phyloP scores from a whole-genome alignment of 805 yeast genomes.

The Saitoella complicata region DNA sequence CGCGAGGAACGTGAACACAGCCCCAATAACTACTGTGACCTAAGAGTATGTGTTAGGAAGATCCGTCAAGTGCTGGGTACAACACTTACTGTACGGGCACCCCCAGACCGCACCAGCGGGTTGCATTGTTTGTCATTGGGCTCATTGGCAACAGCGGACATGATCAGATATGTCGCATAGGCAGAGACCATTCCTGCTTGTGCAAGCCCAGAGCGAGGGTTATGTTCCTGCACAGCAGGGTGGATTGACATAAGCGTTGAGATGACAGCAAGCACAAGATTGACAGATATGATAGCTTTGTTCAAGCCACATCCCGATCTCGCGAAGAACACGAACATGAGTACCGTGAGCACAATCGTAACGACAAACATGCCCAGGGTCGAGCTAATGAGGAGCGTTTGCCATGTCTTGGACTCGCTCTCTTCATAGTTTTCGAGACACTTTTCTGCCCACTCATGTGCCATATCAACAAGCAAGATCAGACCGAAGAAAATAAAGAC shows the following conservation, averaged over 20 bases:
- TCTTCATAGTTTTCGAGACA: conserved; percentile 82
- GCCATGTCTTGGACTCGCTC: conserved; percentile 58
- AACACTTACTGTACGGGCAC: conserved; percentile 78
- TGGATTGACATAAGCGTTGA: conserved; percentile 59
- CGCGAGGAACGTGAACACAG: conserved; percentile 83
- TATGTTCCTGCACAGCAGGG: conserved; percentile 74
- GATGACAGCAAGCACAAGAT: conserved; percentile 45
- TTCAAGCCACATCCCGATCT: conserved; percentile 73
- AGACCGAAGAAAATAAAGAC: conserved; percentile 79
- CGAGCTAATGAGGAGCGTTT: conserved; percentile 65
- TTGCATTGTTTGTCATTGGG: conserved; percentile 90
- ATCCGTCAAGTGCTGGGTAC: conserved; percentile 21
- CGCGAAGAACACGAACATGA: conserved; percentile 76
- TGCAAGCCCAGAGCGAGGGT: conserved; percentile 91
- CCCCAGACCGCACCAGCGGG: conserved; percentile 75
- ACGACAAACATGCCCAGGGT: conserved; percentile 72
- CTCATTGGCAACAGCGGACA: conserved; percentile 88
- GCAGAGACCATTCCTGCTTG: conserved; percentile 92
- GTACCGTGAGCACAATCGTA: conserved; percentile 50
- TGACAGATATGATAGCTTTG: conserved; percentile 68
- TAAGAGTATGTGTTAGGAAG: background rate
- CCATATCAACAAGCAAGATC: conserved; percentile 82
- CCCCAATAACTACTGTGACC: conserved; percentile 37
- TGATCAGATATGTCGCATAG: conserved; percentile 77
- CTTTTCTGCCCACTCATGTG: conserved; percentile 97